phyloP scores from a whole-genome alignment of 441 rosid genomes.

The Arabidopsis hybrid region DNA sequence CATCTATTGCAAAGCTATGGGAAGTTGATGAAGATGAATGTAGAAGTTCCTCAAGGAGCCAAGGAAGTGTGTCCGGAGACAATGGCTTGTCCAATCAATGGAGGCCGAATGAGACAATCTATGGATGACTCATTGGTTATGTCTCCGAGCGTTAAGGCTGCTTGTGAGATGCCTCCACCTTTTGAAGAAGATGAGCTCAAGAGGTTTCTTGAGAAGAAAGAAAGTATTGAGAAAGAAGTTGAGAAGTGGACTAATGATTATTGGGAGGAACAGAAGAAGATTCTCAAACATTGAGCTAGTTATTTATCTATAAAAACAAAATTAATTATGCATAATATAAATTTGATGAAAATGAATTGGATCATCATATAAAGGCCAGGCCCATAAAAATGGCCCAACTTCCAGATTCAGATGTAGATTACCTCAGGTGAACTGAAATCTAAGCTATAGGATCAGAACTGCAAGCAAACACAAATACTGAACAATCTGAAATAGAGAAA shows the following conservation, averaged over 20 bases:
- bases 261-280: slow-evolving; percentile 44
- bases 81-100: slow-evolving; percentile 47
- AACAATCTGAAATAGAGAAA: slow-evolving; percentile 10
- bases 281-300: not conserved
- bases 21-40: slow-evolving; percentile 66
- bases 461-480: not conserved
- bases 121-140: slow-evolving; percentile 67
- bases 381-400: not conserved
- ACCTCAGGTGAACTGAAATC: not conserved
- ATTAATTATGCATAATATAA: no score
- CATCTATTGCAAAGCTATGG: slow-evolving; percentile 63
- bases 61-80: slow-evolving; percentile 57
- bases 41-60: slow-evolving; percentile 52
- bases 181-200: slow-evolving; percentile 48
- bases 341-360: not conserved
- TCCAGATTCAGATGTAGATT: not conserved
- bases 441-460: not conserved
- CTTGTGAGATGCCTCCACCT: slow-evolving; percentile 66
- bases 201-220: slow-evolving; percentile 47
- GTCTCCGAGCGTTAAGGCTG: slow-evolving; percentile 48
- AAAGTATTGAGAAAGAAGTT: slow-evolving; percentile 47
- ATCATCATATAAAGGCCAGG: not conserved
- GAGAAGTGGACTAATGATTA: slow-evolving; percentile 58
- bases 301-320: no score
- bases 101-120: slow-evolving; percentile 41